Percentiles rank a stretch among this genome's conserved stretches.
These are phyloP conservation scores for Diutina ranongensis DNA, from an alignment of 1,139 yeast species.

Conservation along the genomic window DNA sequence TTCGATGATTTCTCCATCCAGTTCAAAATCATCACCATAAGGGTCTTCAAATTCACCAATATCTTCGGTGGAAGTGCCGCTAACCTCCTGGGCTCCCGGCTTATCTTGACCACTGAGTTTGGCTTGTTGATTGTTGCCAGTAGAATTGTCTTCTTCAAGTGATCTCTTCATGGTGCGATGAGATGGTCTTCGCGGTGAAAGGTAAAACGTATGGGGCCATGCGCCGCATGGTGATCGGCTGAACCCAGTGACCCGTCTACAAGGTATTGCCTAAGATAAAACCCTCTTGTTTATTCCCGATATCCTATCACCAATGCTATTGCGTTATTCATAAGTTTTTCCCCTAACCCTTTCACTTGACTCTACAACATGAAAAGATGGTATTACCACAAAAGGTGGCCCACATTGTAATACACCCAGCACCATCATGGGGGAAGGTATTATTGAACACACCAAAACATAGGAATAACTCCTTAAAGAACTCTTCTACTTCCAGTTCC, in stretches of 20 bases:
- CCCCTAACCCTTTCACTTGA: no score
- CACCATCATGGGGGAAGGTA: constrained; percentile 1
- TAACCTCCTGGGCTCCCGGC: constrained; percentile 10
- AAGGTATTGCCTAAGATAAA: no score
- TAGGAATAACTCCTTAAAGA: neutral
- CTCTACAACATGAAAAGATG: constrained; percentile 1
- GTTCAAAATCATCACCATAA: constrained; percentile 89
- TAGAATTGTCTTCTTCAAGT: neutral
- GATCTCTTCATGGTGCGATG: constrained; percentile 2
- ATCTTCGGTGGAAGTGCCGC: constrained; percentile 32
- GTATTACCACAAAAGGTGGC: constrained; percentile 5
- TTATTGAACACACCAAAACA: constrained; percentile 2
- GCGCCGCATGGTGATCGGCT: no score
- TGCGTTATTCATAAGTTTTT: no score
- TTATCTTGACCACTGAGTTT: constrained; percentile 11
- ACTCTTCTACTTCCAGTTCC: neutral
- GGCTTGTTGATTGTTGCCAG: constrained; percentile 10
- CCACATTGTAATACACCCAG: constrained; percentile 3
- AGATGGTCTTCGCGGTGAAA: neutral
- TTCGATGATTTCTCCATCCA: constrained; percentile 83
- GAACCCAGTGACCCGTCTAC: no score
- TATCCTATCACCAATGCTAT: no score
- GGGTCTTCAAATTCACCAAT: constrained; percentile 94
- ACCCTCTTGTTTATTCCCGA: neutral
- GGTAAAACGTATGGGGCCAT: no score